Percentiles rank a stretch among this genome's conserved stretches.
These are phyloP conservation scores for Termitomyces sp. DNA, from an alignment of 768 basidiomycete species.

Conservation along the genomic window DNA sequence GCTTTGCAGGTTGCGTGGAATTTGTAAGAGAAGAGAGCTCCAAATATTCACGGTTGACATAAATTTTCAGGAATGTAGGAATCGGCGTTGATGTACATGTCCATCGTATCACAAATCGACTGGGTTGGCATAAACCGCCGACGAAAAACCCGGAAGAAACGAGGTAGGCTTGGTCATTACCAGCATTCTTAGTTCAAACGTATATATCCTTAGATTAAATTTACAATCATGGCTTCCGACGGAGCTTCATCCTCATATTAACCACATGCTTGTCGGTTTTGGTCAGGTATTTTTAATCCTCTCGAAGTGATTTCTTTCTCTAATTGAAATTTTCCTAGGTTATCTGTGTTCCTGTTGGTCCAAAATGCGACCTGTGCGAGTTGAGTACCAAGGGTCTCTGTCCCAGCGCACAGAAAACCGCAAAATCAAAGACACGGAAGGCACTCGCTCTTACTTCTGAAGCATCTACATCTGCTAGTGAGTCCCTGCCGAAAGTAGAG, in stretches of 20 bases:
- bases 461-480: slow-evolving; percentile 5
- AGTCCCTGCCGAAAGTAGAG: slow-evolving; percentile 25
- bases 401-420: slow-evolving; percentile 46
- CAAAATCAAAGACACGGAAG: slow-evolving; percentile 21
- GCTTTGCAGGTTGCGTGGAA: slow-evolving; percentile 82
- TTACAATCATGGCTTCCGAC: slow-evolving; percentile 81
- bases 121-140: slow-evolving; percentile 86
- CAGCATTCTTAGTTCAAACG: neutral
- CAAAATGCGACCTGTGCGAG: slow-evolving; percentile 60
- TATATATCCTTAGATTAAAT: slow-evolving; percentile 44
- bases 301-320: neutral
- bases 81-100: slow-evolving; percentile 98
- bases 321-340: slow-evolving; percentile 31
- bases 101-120: slow-evolving; percentile 87
- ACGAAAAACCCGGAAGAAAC: slow-evolving; percentile 90
- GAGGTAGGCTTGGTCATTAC: slow-evolving; percentile 35
- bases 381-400: slow-evolving; percentile 52
- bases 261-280: slow-evolving; percentile 77
- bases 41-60: neutral
- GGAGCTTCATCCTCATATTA: slow-evolving; percentile 69
- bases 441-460: slow-evolving; percentile 8
- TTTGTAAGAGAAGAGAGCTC: slow-evolving; percentile 38
- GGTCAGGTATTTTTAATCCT: slow-evolving; percentile 59
- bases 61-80: slow-evolving; percentile 67
- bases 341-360: slow-evolving; percentile 60